These are phyloP conservation scores for Wickerhamomyces chambardii DNA, from an alignment of 805 yeast genomes.

Conservation along the genomic window DNA sequence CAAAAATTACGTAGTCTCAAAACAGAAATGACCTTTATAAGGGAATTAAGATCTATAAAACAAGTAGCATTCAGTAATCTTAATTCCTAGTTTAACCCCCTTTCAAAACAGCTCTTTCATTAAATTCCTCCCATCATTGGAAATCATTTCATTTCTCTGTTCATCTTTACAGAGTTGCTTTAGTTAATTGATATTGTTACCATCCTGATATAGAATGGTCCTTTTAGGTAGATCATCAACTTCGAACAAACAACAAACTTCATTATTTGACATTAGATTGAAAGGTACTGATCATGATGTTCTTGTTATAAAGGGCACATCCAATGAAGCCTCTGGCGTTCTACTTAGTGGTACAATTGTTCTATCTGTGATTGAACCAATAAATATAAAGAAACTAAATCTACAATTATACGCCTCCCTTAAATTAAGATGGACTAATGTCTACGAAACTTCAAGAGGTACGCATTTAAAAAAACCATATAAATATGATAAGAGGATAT, in stretches of 20 bases:
- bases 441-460: constrained; percentile 35
- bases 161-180: no score
- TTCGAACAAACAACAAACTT: constrained; percentile 21
- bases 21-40: no score
- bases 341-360: constrained; percentile 72
- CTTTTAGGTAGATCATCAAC: constrained; percentile 10
- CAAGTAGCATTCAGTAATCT: no score
- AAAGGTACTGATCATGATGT: constrained; percentile 70
- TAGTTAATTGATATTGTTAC: no score
- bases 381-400: constrained; percentile 53
- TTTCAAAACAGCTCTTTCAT: no score
- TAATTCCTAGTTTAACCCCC: no score
- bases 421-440: constrained; percentile 57
- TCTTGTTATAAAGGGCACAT: constrained; percentile 69
- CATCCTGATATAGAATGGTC: constrained; percentile 3
- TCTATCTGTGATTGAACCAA: constrained; percentile 66
- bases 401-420: constrained; percentile 62
- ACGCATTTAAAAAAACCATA: constrained; percentile 32
- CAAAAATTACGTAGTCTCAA: no score
- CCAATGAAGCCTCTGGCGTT: constrained; percentile 70
- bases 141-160: no score
- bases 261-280: constrained; percentile 45
- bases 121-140: no score
- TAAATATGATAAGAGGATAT: constrained; percentile 52
- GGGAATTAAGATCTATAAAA: no score